A percentile compares a stretch with the other conserved stretches of the same genome.
phyloP scores from a whole-genome alignment of 371 early-diverging fungal genomes.

The Saksenaea oblongispora region DNA sequence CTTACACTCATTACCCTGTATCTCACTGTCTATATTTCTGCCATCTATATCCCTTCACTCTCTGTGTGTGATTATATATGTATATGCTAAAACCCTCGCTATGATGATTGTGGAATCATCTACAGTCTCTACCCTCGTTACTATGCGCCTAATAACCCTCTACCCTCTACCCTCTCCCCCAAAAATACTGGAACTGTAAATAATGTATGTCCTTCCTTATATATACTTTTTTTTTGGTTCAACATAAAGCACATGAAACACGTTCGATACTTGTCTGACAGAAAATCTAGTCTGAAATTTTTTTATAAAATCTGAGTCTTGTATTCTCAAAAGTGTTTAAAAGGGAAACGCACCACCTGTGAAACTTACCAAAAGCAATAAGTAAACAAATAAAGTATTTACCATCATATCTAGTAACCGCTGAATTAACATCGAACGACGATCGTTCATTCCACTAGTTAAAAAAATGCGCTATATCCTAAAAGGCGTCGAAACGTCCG shows the following conservation, averaged over 20 bases:
- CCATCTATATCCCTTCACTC: slow-evolving; percentile 11
- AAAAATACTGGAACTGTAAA: slow-evolving; percentile 17
- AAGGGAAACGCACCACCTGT: not conserved
- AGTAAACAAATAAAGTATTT: not conserved
- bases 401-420: not conserved
- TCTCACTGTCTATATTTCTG: not conserved
- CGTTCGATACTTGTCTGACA: not conserved
- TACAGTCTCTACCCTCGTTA: slow-evolving; percentile 1
- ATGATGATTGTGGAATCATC: slow-evolving; percentile 16
- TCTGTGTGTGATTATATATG: slow-evolving; percentile 16
- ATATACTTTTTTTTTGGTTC: slow-evolving; percentile 7
- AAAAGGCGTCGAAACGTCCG: too few species aligned
- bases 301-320: not conserved
- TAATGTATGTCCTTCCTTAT: not conserved
- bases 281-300: not conserved
- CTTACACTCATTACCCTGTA: slow-evolving; percentile 11
- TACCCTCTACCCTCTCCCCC: not conserved
- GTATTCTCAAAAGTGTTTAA: not conserved
- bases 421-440: not conserved
- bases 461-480: too few species aligned
- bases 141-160: not conserved
- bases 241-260: slow-evolving; percentile 8
- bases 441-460: too few species aligned
- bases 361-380: not conserved
- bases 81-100: slow-evolving; percentile 4